Percentiles rank a stretch among this genome's conserved stretches.
Conservation (phyloP, 306 rosid genomes). For the Sphenostylis stenocarpa region DNA sequence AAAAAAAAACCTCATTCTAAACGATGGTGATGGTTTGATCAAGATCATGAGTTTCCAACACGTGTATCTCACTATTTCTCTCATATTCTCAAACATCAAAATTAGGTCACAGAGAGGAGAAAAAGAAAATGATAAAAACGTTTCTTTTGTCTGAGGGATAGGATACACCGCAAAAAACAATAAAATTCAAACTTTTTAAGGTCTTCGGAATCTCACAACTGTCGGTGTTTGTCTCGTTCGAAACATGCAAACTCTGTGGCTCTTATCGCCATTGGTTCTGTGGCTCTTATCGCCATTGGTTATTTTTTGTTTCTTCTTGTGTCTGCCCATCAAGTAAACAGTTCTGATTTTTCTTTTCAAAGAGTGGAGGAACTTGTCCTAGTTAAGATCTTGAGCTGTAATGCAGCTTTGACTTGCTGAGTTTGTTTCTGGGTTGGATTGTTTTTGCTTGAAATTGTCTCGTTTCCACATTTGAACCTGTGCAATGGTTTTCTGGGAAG, state of each 20-base stretch:
- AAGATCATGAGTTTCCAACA: not conserved
- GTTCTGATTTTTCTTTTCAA: slow-evolving; percentile 36
- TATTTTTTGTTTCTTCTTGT: slow-evolving; percentile 9
- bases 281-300: not conserved
- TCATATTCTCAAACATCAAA: not conserved
- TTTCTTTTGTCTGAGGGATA: slow-evolving; percentile 20
- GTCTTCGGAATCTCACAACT: slow-evolving; percentile 43
- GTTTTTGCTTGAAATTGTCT: slow-evolving; percentile 26
- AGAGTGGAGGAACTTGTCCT: slow-evolving; percentile 37
- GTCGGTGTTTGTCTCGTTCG: slow-evolving; percentile 36
- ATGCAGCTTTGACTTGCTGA: slow-evolving; percentile 42
- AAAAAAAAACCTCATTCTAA: not conserved
- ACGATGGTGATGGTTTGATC: slow-evolving; percentile 7
- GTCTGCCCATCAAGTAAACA: not conserved
- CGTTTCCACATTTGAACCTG: not conserved
- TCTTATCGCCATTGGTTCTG: not conserved
- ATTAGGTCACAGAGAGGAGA: not conserved
- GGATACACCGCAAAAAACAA: slow-evolving; percentile 19
- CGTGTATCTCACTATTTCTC: slow-evolving; percentile 17
- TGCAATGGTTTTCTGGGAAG: slow-evolving; percentile 78
- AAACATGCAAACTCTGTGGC: not conserved
- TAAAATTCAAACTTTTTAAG: slow-evolving; percentile 25
- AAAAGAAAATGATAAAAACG: slow-evolving; percentile 31
- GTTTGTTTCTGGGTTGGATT: slow-evolving; percentile 32
- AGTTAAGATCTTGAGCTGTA: slow-evolving; percentile 46